Percentiles rank a stretch among this genome's conserved stretches.
phyloP scores from a whole-genome alignment of 768 basidiomycete genomes.

The Grammothele lineata region DNA sequence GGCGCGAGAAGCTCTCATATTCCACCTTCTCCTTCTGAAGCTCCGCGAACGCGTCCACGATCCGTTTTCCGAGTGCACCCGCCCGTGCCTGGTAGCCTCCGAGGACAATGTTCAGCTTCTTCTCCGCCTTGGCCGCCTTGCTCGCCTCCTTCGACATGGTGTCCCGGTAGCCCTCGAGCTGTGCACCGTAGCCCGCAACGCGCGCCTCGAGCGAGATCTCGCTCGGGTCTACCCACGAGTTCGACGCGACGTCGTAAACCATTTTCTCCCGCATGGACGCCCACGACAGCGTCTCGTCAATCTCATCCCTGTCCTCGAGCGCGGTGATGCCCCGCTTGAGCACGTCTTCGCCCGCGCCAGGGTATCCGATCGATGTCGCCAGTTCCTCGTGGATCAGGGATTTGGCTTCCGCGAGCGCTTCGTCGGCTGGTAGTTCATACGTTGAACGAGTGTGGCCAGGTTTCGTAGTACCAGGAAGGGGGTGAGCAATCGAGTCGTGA shows the following conservation, averaged over 20 bases:
- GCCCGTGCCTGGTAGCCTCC: slow-evolving; percentile 90
- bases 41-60: slow-evolving; percentile 66
- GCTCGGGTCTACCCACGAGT: slow-evolving; percentile 64
- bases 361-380: slow-evolving; percentile 76
- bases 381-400: slow-evolving; percentile 75
- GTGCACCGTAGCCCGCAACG: slow-evolving; percentile 55
- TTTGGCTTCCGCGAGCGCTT: slow-evolving; percentile 65
- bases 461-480: slow-evolving; percentile 80
- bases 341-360: slow-evolving; percentile 74
- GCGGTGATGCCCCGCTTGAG: slow-evolving; percentile 72
- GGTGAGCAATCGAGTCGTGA: slow-evolving; percentile 86
- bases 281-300: slow-evolving; percentile 68
- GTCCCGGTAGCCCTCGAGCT: slow-evolving; percentile 61
- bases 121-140: slow-evolving; percentile 82
- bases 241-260: slow-evolving; percentile 51
- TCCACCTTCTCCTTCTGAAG: slow-evolving; percentile 66
- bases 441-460: slow-evolving; percentile 67
- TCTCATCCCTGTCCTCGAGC: slow-evolving; percentile 55
- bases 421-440: slow-evolving; percentile 77
- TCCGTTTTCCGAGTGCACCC: slow-evolving; percentile 56
- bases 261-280: slow-evolving; percentile 59
- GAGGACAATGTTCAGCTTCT: slow-evolving; percentile 80
- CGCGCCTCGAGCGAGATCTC: slow-evolving; percentile 56
- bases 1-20: slow-evolving; percentile 70
- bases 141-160: slow-evolving; percentile 76